A percentile compares a stretch with the other conserved stretches of the same genome.
Conservation (phyloP, 306 rosid genomes). For the cucumber (Cucumis sativus) region Cucumber_9930_V3 NC_026660.2:23391501-23392000, state of each 20-base stretch:
- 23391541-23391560: slow-evolving; percentile 46
- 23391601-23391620: neutral
- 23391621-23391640: slow-evolving; percentile 11
- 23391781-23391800: slow-evolving; percentile 17
- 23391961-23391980: too few species aligned
- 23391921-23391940: too few species aligned
- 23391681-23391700: slow-evolving; percentile 96
- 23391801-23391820: neutral
- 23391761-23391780: slow-evolving; percentile 93
- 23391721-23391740: slow-evolving; percentile 87
- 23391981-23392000: neutral
- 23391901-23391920: neutral
- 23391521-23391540: slow-evolving; percentile 97
- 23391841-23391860: neutral
- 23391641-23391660: slow-evolving; percentile 86
- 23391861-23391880: neutral
- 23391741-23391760: slow-evolving; percentile 88
- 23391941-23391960: too few species aligned
- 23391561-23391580: neutral
- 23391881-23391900: neutral
- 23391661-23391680: slow-evolving; percentile 96
- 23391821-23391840: neutral
- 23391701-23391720: slow-evolving; percentile 89
- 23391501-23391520: slow-evolving; percentile 97
- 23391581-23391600: neutral